Evolutionary conservation across 2,329 filamentous ascomycete genomes (phyloP).

Genomic region (Xylaria multiplex): DNA sequence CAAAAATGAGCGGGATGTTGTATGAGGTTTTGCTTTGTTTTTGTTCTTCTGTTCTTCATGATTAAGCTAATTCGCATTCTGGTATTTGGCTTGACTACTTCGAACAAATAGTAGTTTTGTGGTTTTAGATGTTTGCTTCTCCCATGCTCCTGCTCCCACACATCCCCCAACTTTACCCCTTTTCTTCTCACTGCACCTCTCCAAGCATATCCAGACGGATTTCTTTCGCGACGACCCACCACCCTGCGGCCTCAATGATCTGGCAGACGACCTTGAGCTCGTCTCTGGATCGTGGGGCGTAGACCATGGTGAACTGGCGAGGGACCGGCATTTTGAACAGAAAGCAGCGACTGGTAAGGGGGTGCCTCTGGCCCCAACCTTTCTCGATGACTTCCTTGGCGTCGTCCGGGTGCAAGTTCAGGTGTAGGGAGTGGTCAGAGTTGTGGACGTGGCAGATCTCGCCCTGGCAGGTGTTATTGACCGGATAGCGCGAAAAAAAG

Average conservation of each 20-base stretch:
- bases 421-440: conserved; percentile 79
- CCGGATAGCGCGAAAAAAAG: conserved; percentile 76
- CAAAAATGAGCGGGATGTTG: background rate
- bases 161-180: background rate
- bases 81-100: conserved; percentile 16
- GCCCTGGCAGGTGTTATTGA: conserved; percentile 78
- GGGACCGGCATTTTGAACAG: conserved; percentile 74
- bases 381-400: conserved; percentile 75
- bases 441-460: conserved; percentile 85
- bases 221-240: conserved; percentile 50
- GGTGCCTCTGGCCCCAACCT: conserved; percentile 81
- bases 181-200: conserved; percentile 16
- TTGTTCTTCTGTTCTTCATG: background rate
- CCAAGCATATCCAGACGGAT: conserved; percentile 43
- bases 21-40: background rate
- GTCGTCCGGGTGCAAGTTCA: conserved; percentile 83
- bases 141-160: background rate
- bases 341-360: conserved; percentile 68
- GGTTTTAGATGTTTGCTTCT: background rate
- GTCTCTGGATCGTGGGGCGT: conserved; percentile 73
- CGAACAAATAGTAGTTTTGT: conserved; percentile 8
- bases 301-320: conserved; percentile 81
- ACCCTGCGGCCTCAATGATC: conserved; percentile 79
- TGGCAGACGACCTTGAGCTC: conserved; percentile 74
- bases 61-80: conserved; percentile 8